Conservation (phyloP, 306 rosid species). For the Alnus glutinosa region DNA sequence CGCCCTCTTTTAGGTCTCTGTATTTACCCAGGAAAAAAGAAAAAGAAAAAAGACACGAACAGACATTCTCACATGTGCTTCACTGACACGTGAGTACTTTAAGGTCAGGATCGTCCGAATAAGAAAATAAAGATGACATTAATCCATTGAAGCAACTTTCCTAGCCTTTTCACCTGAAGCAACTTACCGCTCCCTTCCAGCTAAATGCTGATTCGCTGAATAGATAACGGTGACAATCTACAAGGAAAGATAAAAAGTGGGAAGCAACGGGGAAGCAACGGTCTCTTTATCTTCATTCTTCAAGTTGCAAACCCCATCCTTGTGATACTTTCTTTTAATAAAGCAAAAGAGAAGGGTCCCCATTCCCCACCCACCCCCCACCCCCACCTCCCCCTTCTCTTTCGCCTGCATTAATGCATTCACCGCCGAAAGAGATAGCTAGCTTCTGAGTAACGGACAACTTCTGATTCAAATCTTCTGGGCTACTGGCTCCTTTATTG, state of each 20-base stretch:
- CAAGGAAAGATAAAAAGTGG: slow-evolving; percentile 7
- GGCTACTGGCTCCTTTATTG: background rate
- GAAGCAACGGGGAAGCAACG: slow-evolving; percentile 54
- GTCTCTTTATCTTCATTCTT: slow-evolving; percentile 20
- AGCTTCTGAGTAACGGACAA: background rate
- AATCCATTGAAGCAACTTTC: background rate
- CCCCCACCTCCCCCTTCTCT: background rate
- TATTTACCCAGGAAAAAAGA: too few species aligned
- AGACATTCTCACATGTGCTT: too few species aligned
- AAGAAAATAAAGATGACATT: too few species aligned
- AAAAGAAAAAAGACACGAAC: too few species aligned
- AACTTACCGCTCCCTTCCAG: background rate
- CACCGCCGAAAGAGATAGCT: background rate
- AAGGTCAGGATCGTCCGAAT: too few species aligned
- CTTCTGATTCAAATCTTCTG: background rate
- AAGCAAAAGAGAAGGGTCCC: background rate
- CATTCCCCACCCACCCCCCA: background rate
- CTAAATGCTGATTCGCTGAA: background rate
- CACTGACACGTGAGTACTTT: too few species aligned
- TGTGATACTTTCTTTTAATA: background rate
- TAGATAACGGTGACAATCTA: background rate
- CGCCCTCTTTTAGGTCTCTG: too few species aligned
- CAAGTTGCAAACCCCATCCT: background rate
- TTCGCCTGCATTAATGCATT: background rate
- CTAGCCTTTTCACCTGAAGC: background rate